Conservation (phyloP, 2,329 filamentous ascomycete species). For the Fusarium abutilonis region DNA sequence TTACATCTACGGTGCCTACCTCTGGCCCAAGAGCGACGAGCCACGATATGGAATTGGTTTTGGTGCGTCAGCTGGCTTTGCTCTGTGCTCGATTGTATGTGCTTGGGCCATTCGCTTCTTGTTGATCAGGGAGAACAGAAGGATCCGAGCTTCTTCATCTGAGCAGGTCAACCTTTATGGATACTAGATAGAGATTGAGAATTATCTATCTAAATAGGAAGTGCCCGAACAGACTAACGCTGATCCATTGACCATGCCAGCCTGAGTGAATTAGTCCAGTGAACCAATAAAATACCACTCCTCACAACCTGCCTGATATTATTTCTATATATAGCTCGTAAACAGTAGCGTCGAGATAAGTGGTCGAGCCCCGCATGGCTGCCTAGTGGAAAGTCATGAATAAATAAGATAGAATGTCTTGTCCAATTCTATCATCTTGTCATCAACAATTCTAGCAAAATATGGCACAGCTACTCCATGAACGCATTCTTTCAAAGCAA, state of each 20-base stretch:
- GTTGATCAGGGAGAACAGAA: slow-evolving; percentile 55
- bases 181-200: slow-evolving; percentile 40
- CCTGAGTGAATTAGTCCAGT: not conserved
- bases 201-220: not conserved
- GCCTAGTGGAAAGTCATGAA: slow-evolving; percentile 3
- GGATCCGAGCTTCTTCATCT: slow-evolving; percentile 48
- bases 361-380: slow-evolving; percentile 20
- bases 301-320: too few relatives aligned
- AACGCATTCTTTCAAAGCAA: not conserved
- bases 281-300: not conserved
- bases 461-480: not conserved
- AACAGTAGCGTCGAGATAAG: too few relatives aligned
- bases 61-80: slow-evolving; percentile 57
- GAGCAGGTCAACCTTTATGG: slow-evolving; percentile 53
- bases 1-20: slow-evolving; percentile 62
- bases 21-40: slow-evolving; percentile 58
- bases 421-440: not conserved
- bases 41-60: slow-evolving; percentile 58
- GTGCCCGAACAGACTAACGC: too few relatives aligned
- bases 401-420: too few relatives aligned
- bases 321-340: too few relatives aligned
- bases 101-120: slow-evolving; percentile 57
- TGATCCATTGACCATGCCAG: not conserved
- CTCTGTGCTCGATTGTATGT: slow-evolving; percentile 49
- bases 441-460: not conserved